phyloP scores from a whole-genome alignment of 768 basidiomycete genomes.

The Termitomyces sp. region DNA sequence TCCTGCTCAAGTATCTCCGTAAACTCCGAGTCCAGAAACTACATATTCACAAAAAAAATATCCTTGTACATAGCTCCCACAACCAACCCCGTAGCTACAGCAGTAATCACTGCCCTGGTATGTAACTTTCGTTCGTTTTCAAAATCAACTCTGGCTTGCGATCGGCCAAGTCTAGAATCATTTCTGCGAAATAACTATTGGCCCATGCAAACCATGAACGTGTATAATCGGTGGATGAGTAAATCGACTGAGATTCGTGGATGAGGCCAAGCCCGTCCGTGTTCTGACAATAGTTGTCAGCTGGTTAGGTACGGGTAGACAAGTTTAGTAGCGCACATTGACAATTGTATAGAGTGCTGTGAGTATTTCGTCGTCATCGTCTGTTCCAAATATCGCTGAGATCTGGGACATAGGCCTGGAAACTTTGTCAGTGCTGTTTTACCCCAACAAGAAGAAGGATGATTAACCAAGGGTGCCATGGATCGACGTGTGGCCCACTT shows the following conservation, averaged over 20 bases:
- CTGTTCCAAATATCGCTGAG: conserved; percentile 68
- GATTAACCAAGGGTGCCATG: conserved; percentile 65
- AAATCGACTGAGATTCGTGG: conserved; percentile 71
- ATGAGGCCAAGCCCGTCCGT: conserved; percentile 74
- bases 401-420: conserved; percentile 76
- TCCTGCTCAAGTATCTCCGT: too few species aligned
- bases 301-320: neutral
- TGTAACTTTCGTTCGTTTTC: conserved; percentile 51
- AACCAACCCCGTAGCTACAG: neutral
- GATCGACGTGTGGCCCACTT: conserved; percentile 73
- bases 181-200: conserved; percentile 81
- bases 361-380: conserved; percentile 68
- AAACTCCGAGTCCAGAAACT: too few species aligned
- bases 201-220: conserved; percentile 83
- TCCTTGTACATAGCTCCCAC: neutral
- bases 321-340: conserved; percentile 48
- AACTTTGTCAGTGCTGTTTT: neutral
- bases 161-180: conserved; percentile 72
- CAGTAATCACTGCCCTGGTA: conserved; percentile 38
- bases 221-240: conserved; percentile 54
- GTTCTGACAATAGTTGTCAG: conserved; percentile 39
- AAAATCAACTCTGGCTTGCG: conserved; percentile 71
- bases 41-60: neutral
- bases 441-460: neutral
- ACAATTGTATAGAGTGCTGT: conserved; percentile 59